Conservation (phyloP, 2,329 filamentous ascomycete species). For the Uncinocarpus reesii region DNA sequence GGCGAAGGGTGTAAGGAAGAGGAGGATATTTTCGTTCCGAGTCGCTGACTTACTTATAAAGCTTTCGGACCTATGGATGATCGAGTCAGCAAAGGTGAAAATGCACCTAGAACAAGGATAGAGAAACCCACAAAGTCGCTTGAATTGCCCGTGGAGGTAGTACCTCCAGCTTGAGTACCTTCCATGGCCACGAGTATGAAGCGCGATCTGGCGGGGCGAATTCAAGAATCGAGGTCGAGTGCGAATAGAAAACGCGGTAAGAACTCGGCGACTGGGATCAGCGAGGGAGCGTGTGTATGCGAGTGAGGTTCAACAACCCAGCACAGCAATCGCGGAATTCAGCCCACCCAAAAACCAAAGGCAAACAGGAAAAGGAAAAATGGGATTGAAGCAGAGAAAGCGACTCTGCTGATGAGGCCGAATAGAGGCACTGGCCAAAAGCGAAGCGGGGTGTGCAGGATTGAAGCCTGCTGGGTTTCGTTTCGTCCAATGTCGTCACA, state of each 20-base stretch:
- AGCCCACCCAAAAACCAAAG: not conserved
- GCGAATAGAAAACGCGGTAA: not conserved
- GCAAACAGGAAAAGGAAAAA: not conserved
- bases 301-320: not conserved
- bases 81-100: constrained; percentile 22
- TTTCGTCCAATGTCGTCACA: constrained; percentile 11
- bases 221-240: not conserved
- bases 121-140: constrained; percentile 77
- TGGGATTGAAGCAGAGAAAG: not conserved
- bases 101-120: constrained; percentile 13
- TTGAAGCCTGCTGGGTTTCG: constrained; percentile 10
- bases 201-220: not conserved
- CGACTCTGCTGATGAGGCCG: not conserved
- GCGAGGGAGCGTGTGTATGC: too few relatives aligned
- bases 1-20: not conserved
- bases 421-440: not conserved
- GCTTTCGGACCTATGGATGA: constrained; percentile 69
- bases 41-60: constrained; percentile 70
- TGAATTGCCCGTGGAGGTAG: constrained; percentile 59
- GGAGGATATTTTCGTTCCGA: not conserved
- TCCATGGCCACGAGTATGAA: constrained; percentile 13
- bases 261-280: not conserved
- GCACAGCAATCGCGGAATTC: not conserved
- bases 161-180: constrained; percentile 9
- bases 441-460: not conserved